Evolutionary conservation across 2,329 filamentous ascomycete genomes (phyloP).

Genomic region (Trichoderma asperellum): DNA sequence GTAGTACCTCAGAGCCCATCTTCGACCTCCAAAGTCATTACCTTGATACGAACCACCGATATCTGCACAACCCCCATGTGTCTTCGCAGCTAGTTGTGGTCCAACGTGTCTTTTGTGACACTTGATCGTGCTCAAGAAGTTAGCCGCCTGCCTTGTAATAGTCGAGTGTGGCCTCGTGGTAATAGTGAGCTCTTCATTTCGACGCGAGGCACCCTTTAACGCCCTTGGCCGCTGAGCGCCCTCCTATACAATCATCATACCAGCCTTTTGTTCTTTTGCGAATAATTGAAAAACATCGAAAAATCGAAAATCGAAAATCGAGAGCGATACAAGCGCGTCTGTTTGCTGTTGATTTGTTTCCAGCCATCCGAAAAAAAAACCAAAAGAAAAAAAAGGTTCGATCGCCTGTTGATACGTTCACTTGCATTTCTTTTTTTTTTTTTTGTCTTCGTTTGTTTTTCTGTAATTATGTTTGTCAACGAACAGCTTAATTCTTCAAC

Average conservation of each 20-base stretch:
- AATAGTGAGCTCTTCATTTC: conserved; percentile 49
- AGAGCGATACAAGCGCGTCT: conserved; percentile 15
- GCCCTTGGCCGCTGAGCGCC: conserved; percentile 60
- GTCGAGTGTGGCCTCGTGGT: conserved; percentile 47
- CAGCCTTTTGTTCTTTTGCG: conserved; percentile 17
- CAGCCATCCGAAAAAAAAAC: background rate
- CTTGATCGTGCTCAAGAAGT: conserved; percentile 37
- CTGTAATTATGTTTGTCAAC: background rate
- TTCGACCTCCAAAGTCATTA: conserved; percentile 29
- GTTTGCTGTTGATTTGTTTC: conserved; percentile 15
- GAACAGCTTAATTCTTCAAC: background rate
- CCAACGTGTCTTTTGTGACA: conserved; percentile 42
- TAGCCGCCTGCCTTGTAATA: conserved; percentile 33
- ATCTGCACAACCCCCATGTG: conserved; percentile 40
- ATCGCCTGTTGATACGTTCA: conserved; percentile 6
- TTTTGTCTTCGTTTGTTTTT: background rate
- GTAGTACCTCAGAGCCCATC: conserved; percentile 37
- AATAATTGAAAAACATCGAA: background rate
- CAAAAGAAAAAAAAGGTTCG: conserved; percentile 14
- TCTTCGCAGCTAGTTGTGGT: conserved; percentile 38
- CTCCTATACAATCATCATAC: conserved; percentile 46
- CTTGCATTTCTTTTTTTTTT: background rate
- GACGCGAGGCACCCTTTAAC: conserved; percentile 48
- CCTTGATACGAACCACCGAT: conserved; percentile 33
- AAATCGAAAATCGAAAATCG: background rate